Percentiles rank a stretch among this genome's conserved stretches.
Conservation (phyloP, 2,329 filamentous ascomycete species). For the Triangularia setosa region DNA sequence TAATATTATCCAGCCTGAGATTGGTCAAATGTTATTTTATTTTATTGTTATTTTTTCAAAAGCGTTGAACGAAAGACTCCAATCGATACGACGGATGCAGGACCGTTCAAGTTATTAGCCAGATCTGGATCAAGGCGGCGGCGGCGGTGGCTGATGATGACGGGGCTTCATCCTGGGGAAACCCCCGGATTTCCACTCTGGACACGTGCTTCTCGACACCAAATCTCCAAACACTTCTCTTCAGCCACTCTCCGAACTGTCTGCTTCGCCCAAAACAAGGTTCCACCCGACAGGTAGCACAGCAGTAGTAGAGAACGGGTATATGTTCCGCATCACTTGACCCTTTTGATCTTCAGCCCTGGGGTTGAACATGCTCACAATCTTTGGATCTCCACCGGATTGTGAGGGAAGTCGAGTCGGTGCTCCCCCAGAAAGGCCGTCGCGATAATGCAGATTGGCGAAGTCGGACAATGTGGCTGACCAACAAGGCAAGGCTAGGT, state of each 20-base stretch:
- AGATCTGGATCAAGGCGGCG: background rate
- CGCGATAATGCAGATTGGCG: conserved; percentile 18
- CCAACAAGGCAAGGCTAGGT: background rate
- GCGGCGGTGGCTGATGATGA: background rate
- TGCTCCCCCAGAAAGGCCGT: background rate
- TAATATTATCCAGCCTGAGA: background rate
- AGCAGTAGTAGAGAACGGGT: background rate
- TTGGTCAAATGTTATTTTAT: no score
- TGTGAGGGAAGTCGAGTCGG: no score
- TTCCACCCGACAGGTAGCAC: background rate
- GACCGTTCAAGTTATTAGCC: background rate
- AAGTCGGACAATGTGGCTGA: conserved; percentile 13
- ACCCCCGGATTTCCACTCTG: background rate
- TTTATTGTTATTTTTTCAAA: no score
- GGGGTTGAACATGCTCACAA: background rate
- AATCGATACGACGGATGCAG: background rate
- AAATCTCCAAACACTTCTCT: background rate
- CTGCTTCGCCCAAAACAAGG: background rate
- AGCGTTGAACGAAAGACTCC: background rate
- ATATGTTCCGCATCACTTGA: background rate
- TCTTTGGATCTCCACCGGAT: no score
- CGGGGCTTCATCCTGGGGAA: background rate
- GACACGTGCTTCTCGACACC: background rate
- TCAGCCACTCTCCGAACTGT: no score
- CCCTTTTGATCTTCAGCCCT: background rate